Base-by-base conservation (phyloP, 225 moss, liverwort and hornwort species). In the Rhytidiadelphus loreus region DNA sequence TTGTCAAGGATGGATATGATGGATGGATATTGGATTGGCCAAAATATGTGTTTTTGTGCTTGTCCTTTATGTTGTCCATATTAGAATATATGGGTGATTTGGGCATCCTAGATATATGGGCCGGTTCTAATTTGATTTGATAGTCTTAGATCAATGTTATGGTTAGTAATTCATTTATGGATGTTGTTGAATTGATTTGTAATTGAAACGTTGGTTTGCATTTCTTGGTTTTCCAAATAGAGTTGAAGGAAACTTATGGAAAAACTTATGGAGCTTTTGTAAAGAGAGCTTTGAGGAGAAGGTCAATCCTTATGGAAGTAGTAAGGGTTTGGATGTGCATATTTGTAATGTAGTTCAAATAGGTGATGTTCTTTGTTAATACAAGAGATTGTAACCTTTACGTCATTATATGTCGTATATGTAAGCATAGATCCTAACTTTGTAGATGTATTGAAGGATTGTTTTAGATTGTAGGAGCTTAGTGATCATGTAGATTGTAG, bases 371-470 rank as follows among this genome's bases (percentile, higher is more conserved):
- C 5, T 43, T 43, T 43, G 43, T 43, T 72, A 15, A 12, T 16
- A 28, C 2, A 0, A 28, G 0, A 26, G 1, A 71, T 0, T 0
- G 1, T 3, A 43, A 28, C 9, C 9, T 44, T 0, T 44, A 71
- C 5, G 0, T 17, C 16, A 44, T 72, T 44, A 9, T 52, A 50
- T 50, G 11, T 43, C 28, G 44, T 44, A 44, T 10, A 16, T 28
- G 29, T 16, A 29, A 72, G 9, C 3, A 28, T 29, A 17, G 17
- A 29, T 7, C 29, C 0, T 44, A 16, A 44, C 2, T 29, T 28
- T 72, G 9, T 29, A 1, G 17, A 44, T 28, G 10, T 28, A 2
- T 16, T 10, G 10, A 44, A 1, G 5, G 26, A 1, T 9, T 72
- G 6, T 44, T 16, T 1, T 16, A 28, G 3, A 72, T 43, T 15